Evolutionary conservation across 345 rosid genomes (phyloP), one percentile per base, ranked within the genome.

Genomic region (Syzygium grande): DNA sequence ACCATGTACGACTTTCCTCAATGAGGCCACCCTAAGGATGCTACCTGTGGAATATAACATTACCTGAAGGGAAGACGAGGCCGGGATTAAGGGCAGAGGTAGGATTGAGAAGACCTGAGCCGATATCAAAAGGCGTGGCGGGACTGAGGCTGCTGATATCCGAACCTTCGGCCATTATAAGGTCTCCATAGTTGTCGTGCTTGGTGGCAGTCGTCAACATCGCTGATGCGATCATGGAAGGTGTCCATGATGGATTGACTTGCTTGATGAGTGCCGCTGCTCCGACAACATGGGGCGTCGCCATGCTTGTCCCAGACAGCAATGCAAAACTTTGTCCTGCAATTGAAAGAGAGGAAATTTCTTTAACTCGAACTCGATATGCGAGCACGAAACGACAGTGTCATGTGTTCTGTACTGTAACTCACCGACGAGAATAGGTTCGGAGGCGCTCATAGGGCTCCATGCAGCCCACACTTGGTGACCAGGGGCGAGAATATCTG

Each of bases 391-490:
- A 38, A 2, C 34, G 16, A 19, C 30, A 3, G 87, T 41, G 22
- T 61, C 49, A 22, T 85, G 23, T 13, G 10, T 61, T 61, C 4
- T 1, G 19, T 61, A 61, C n/a, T 61, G 79, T 30, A 29, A 12
- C 58, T 68, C 43, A 93, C 98, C 97, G 90, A 59, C 79, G 53
- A 96, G 89, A 30, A 92, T 56, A 13, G 96, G 96, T 51, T 97
- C 96, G 7, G 84, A 87, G 90, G 92, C 97, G 85, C 99, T 97
- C 58, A 93, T 87, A 53, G 94, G 96, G 87, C 97, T 95, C 99
- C 99, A 95, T 30, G 99, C 99, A 7, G 97, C 99, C 98, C 98
- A 97, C 58, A 95, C 93, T 90, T 97, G 98, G 88, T 94, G 95
- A 23, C 99, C 99, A 30, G 99, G 99, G 34, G 98, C 99, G 78